Conservation (phyloP, 768 basidiomycete genomes). For the Psilocybe tampanensis region DNA sequence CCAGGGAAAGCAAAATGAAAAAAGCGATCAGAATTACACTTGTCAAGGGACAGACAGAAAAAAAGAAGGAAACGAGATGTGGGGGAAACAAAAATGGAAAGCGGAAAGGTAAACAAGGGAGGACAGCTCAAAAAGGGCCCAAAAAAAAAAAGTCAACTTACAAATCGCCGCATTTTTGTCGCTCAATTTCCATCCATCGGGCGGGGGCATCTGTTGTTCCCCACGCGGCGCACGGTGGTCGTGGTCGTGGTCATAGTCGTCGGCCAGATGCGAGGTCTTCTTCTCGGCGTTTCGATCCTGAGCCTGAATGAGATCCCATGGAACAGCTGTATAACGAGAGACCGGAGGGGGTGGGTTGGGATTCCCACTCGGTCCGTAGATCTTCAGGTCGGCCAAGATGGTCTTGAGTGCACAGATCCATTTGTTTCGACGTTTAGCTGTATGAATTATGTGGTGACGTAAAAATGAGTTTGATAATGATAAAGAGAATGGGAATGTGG, state of each 20-base stretch:
- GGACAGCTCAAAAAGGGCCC: background rate
- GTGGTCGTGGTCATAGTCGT: too few relatives aligned
- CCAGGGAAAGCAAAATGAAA: constrained; percentile 4
- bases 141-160: constrained; percentile 25
- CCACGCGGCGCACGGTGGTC: too few relatives aligned
- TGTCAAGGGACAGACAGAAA: background rate
- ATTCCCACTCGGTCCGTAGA: constrained; percentile 68
- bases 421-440: constrained; percentile 83
- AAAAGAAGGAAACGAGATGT: too few relatives aligned
- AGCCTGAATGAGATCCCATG: constrained; percentile 63
- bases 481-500: background rate
- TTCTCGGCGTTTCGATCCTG: constrained; percentile 38
- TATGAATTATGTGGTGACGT: constrained; percentile 8
- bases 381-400: constrained; percentile 65
- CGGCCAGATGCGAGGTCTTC: constrained; percentile 16
- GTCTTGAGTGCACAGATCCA: constrained; percentile 89
- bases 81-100: too few relatives aligned
- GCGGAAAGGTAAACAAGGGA: background rate
- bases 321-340: constrained; percentile 67
- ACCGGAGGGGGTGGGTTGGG: constrained; percentile 57
- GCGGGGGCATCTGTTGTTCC: constrained; percentile 30
- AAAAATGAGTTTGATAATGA: background rate
- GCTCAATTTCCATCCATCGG: constrained; percentile 51
- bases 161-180: constrained; percentile 54
- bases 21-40: background rate